Evolutionary conservation across 345 rosid genomes (phyloP), one percentile per base, ranked within the genome.

Genomic region (Pistacia vera): DNA sequence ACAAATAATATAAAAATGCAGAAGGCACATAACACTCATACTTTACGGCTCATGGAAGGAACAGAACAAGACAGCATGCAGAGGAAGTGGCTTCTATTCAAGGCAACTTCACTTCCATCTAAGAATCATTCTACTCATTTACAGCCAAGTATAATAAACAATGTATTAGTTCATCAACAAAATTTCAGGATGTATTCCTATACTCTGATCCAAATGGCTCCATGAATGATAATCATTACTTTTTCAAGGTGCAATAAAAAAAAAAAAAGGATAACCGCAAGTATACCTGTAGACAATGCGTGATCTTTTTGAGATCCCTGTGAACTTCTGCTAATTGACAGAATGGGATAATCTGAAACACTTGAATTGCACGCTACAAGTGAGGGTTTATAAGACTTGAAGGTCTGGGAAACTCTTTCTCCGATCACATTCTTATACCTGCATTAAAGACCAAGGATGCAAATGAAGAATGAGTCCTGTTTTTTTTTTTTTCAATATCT

Each of bases 231-330:
- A 7, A 17, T 63, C 17, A 63, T 33, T 13, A 33, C 16, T 13
- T 63, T 48, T 38, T 38, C 3, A 35, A 16, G 54, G 20, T 38
- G 54, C 22, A 8, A 28, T 25, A 52, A 33, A 52, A 14, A 13
- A 57, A 18, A 55, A 17, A 17, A 13, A 35, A 36, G 1, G 2
- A 68, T 11, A 8, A 12, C 11, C 30, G 25, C 38, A 63, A 49
- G 38, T 18, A 5, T 76, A 83, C 86, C 77, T 66, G 66, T 62
- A 71, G 72, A 71, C 22, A 33, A 61, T n/a, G 46, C 41, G 65
- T 55, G 71, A 54, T 17, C 58, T 62, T 60, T 75, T 63, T 36
- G 16, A 58, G 63, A 65, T 18, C 66, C 66, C 17, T 35, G 51
- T 8, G 65, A 62, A 35, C 64, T 51, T 14, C 38, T 11, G 20